Evolutionary conservation across 805 yeast species (phyloP).

Genomic region (Helenozyma baotianmanensis): DNA sequence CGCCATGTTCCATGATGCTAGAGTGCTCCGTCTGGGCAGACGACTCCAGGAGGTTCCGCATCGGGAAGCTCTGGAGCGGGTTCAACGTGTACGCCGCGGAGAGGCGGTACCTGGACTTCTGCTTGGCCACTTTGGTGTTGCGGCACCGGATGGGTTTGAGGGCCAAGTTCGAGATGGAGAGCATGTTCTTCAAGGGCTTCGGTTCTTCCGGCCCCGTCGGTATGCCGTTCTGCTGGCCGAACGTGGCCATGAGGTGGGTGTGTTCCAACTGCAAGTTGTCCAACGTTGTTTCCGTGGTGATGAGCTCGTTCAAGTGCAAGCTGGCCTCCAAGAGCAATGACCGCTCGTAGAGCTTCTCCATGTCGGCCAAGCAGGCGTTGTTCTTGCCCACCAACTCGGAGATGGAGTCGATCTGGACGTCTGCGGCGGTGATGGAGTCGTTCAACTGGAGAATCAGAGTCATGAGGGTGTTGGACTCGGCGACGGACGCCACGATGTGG

Average conservation of each 20-base stretch:
- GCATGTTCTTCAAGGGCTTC: conserved; percentile 13
- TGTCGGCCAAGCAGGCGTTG: conserved; percentile 18
- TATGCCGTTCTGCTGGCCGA: conserved; percentile 1
- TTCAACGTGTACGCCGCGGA: conserved; percentile 35
- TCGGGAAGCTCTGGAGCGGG: conserved; percentile 24
- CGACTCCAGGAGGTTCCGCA: conserved; percentile 11
- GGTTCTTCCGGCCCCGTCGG: background rate
- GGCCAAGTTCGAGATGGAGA: conserved; percentile 33
- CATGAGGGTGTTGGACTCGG: conserved; percentile 22
- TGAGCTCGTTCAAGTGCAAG: conserved; percentile 25
- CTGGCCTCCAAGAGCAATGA: conserved; percentile 31
- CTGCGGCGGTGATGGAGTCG: conserved; percentile 21
- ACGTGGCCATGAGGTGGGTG: conserved; percentile 18
- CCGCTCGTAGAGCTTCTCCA: conserved; percentile 29
- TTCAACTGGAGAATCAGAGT: conserved; percentile 17
- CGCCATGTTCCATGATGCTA: conserved; percentile 12
- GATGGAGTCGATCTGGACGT: conserved; percentile 26
- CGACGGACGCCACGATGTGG: conserved; percentile 17
- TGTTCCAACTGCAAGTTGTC: conserved; percentile 28
- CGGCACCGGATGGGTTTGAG: conserved; percentile 39
- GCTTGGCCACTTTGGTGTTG: conserved; percentile 29
- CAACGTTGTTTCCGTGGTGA: conserved; percentile 29
- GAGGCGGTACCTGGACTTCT: conserved; percentile 38
- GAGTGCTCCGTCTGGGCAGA: conserved; percentile 12
- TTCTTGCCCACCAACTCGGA: conserved; percentile 21